Base-by-base conservation (phyloP, 108 stramenopile genomes). In the Bacterosira constricta region DNA sequence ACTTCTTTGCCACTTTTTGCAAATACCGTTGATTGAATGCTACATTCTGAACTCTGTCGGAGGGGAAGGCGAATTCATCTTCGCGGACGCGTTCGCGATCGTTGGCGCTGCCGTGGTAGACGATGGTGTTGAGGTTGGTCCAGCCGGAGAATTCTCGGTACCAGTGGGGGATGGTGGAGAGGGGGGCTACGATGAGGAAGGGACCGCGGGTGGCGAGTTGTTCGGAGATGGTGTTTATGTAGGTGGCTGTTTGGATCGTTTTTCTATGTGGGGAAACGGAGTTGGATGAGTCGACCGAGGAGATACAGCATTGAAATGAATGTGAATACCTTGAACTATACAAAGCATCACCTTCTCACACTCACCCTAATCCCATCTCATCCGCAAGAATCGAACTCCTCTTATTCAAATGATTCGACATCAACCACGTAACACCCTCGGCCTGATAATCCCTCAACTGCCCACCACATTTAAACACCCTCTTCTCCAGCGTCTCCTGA, bases 131-230 rank as follows among this genome's bases (percentile, higher is more conserved):
- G 54, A 99, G 83, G 72, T 89, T 82, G 0, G 96, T 96, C 97
- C 97, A 98, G 15, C 84, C 72, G 23, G 80, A 57, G 46, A 97
- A 94, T 62, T 97, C 97, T 23, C 97, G 82, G 34, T 96, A 84
- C 99, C 99, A 99, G 71, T 99, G 99, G 9, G 89, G 69, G 37
- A 99, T 77, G 8, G 97, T 98, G 3, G 93, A 91, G 17, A 98
- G 84, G 2, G 97, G 97, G 6, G 96, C 99, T 1, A 99, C 84
- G 27, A 99, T 79, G 3, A 99, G 77, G 52, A 89, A 90, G 34
- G 92, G 91, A 26, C 95, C 90, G 5, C 69, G 71, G 1, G 65
- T 78, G 34, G 76, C 56, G 32, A 91, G 75, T 38, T 79, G 68
- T 20, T 65, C 69, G 17, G 79, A 77, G 27, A 96, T 47, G 23